Conservation (phyloP, 2,329 filamentous ascomycete genomes). For the Paracoccidioides lutzii region DNA sequence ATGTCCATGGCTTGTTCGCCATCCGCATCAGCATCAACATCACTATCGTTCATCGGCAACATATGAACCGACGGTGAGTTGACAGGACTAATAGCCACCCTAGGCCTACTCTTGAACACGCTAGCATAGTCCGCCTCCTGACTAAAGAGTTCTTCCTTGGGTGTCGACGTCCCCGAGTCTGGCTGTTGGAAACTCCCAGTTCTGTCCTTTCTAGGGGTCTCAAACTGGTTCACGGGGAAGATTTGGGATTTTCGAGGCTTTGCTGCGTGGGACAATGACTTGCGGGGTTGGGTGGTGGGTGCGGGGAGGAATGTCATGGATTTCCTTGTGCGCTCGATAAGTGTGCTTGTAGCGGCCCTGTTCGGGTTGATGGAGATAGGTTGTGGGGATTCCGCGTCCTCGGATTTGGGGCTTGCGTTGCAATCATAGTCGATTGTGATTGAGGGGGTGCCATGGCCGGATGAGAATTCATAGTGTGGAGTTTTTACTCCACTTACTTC, state of each 20-base stretch:
- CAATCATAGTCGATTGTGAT: neutral
- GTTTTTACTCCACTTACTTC: neutral
- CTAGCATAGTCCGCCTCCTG: slow-evolving; percentile 63
- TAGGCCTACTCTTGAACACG: slow-evolving; percentile 74
- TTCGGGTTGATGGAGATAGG: slow-evolving; percentile 10
- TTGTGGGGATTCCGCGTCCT: slow-evolving; percentile 7
- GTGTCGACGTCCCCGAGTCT: slow-evolving; percentile 32
- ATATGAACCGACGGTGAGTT: slow-evolving; percentile 20
- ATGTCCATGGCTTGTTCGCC: neutral
- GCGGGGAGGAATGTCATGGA: slow-evolving; percentile 57
- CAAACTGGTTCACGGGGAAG: slow-evolving; percentile 45
- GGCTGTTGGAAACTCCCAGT: slow-evolving; percentile 7
- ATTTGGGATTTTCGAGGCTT: slow-evolving; percentile 26
- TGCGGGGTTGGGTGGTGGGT: slow-evolving; percentile 13
- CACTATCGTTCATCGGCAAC: slow-evolving; percentile 1
- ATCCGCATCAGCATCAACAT: slow-evolving; percentile 1
- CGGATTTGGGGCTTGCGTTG: slow-evolving; percentile 9
- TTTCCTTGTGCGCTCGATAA: slow-evolving; percentile 67
- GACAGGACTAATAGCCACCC: slow-evolving; percentile 62
- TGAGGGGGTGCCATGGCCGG: neutral
- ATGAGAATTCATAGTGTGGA: neutral
- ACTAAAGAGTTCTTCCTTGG: slow-evolving; percentile 57
- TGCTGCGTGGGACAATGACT: slow-evolving; percentile 13
- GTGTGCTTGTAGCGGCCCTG: slow-evolving; percentile 26
- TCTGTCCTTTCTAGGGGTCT: slow-evolving; percentile 34